Evolutionary conservation across 352 stramenopile species (phyloP), one percentile per base, ranked within the genome.

Genomic region (Pythium inflatum): DNA sequence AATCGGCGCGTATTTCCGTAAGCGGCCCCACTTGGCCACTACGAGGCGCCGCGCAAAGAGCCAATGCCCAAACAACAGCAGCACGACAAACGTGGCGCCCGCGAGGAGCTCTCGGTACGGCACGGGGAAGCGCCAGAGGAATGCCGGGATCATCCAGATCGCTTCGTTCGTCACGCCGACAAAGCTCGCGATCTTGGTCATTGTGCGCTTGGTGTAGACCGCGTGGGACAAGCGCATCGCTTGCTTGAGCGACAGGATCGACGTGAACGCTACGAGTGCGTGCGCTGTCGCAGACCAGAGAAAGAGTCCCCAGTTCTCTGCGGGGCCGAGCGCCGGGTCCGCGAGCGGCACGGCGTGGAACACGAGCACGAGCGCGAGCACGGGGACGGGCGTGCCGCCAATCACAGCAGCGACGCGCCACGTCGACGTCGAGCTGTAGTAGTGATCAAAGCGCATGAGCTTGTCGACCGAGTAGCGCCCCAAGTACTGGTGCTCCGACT

Each of bases 381-480:
- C 24, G 18, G 55, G 54, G 1, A 58, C 18, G 5, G 53, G 51
- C 11, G 53, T 50, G 11, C 25, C 5, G 31, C 41, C 8, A 24
- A 71, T 36, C 25, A 66, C 64, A 6, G 22, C n/a, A 2, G 41
- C 25, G 12, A 71, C 64, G 12, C 56, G 54, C 24, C 25, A 8
- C 12, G n/a, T 30, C 4, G 40, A 54, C 8, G 64, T 31, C 1
- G 20, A 22, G 16, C 22, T 43, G 12, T 40, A 53, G 64, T 66
- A 71, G 6, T 71, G 54, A 14, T 71, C 43, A 22, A 71, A 71
- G 2, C n/a, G 30, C 28, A 50, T 14, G 54, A 71, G 64, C 57
- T 71, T 66, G 12, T 71, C 64, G 43, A 71, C 51, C 25, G 50
- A 70, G 41, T 63, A 70, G 18, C 62, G 62, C 2, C 62, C 62